Evolutionary conservation across 352 stramenopile species (phyloP).

Genomic region (Phytophthora macrochlamydospora): DNA sequence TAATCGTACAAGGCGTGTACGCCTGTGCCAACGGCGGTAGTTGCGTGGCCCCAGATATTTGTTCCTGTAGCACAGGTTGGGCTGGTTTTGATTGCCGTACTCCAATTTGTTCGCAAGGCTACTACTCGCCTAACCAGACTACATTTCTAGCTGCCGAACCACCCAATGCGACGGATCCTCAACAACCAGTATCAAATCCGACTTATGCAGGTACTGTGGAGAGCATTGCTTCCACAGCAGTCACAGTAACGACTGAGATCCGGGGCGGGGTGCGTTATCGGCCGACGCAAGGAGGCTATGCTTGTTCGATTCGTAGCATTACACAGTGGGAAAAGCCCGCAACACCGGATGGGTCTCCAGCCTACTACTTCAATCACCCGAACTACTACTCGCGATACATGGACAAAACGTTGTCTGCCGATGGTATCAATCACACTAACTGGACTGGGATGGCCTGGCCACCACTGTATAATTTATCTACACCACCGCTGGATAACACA

Average conservation of each 20-base stretch:
- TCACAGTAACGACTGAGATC: conserved; percentile 40
- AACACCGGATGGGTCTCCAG: conserved; percentile 53
- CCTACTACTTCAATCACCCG: conserved; percentile 91
- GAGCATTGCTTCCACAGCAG: conserved; percentile 51
- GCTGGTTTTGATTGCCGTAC: conserved; percentile 97
- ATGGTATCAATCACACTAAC: conserved; percentile 86
- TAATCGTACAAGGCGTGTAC: conserved; percentile 93
- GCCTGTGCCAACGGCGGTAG: conserved; percentile 94
- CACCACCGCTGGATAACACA: conserved; percentile 88
- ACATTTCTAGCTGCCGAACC: conserved; percentile 83
- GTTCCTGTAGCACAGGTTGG: conserved; percentile 92
- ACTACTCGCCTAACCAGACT: conserved; percentile 85
- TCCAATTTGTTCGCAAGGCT: conserved; percentile 93
- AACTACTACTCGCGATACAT: conserved; percentile 98
- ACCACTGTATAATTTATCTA: conserved; percentile 89
- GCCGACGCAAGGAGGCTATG: conserved; percentile 91
- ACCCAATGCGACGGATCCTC: conserved; percentile 40
- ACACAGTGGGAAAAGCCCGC: conserved; percentile 94
- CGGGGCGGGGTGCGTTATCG: conserved; percentile 67
- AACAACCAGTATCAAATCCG: conserved; percentile 68
- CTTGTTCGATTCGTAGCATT: conserved; percentile 93
- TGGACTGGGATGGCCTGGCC: conserved; percentile 93
- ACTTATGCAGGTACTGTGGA: conserved; percentile 63
- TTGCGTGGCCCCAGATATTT: conserved; percentile 92
- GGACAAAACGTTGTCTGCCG: conserved; percentile 80